phyloP scores from a whole-genome alignment of 2,329 filamentous ascomycete genomes.

The Penicillium olsonii region DNA sequence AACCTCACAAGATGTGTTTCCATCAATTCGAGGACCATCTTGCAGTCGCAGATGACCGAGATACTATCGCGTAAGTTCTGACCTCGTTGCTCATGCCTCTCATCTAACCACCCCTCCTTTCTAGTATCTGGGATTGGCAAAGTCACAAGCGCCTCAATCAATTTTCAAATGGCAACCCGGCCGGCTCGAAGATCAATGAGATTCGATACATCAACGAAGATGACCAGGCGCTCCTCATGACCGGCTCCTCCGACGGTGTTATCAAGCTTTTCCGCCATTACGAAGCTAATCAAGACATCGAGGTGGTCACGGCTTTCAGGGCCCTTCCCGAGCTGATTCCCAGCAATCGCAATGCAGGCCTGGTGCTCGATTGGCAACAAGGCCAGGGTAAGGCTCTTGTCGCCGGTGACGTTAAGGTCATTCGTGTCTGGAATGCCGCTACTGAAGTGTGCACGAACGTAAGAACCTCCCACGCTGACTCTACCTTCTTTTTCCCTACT shows the following conservation, averaged over 20 bases:
- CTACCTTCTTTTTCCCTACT: not conserved
- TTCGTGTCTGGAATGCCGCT: conserved; percentile 93
- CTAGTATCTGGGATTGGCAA: conserved; percentile 88
- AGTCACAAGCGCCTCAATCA: conserved; percentile 71
- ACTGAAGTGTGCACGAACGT: conserved; percentile 84
- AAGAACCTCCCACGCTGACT: conserved; percentile 26
- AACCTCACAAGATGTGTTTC: conserved; percentile 90
- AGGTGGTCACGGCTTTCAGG: conserved; percentile 87
- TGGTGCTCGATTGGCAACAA: conserved; percentile 99
- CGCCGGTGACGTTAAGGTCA: conserved; percentile 91
- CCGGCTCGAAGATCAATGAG: conserved; percentile 88
- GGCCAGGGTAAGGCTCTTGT: conserved; percentile 95
- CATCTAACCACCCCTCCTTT: conserved; percentile 7
- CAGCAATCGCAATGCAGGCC: conserved; percentile 88
- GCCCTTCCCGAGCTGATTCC: conserved; percentile 92
- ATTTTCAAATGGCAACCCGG: conserved; percentile 93
- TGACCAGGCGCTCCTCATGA: conserved; percentile 91
- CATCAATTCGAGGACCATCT: conserved; percentile 98
- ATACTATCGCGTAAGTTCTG: conserved; percentile 67
- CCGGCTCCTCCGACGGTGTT: conserved; percentile 91
- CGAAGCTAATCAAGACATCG: conserved; percentile 71
- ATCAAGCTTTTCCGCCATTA: conserved; percentile 93
- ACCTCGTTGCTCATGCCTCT: not conserved
- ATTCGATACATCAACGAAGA: conserved; percentile 98
- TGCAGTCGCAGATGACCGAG: conserved; percentile 87